A percentile compares a stretch with the other conserved stretches of the same genome.
Conservation (phyloP, 148 eudicot species). For the Rhododendron vialii region DNA sequence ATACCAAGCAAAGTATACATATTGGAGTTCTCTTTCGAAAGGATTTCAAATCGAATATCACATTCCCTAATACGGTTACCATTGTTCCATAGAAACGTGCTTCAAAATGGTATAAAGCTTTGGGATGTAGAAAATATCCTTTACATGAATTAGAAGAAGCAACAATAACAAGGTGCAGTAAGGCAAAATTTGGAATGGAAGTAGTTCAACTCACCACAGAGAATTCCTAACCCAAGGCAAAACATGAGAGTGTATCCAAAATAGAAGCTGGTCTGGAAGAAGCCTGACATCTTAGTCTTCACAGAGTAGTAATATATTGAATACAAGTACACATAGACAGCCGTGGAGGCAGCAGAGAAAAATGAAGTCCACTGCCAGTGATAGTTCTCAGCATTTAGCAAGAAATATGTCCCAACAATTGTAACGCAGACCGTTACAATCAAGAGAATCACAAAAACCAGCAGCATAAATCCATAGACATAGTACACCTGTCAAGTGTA, state of each 20-base stretch:
- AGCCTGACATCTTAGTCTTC: constrained; percentile 95
- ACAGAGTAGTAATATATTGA: constrained; percentile 82
- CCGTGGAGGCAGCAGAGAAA: constrained; percentile 89
- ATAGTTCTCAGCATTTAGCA: constrained; percentile 96
- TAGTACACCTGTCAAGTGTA: constrained; percentile 73
- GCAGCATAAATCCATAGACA: constrained; percentile 90
- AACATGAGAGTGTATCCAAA: constrained; percentile 86
- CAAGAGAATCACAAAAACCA: constrained; percentile 79
- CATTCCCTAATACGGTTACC: neutral
- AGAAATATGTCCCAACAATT: constrained; percentile 93
- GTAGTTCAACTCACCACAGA: constrained; percentile 58
- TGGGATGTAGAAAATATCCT: neutral
- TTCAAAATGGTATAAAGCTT: neutral
- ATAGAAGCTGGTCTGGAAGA: constrained; percentile 99
- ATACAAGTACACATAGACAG: constrained; percentile 79
- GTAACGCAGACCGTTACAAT: constrained; percentile 96
- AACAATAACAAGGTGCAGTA: neutral
- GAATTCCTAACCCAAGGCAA: constrained; percentile 80
- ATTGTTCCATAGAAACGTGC: neutral
- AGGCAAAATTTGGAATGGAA: neutral
- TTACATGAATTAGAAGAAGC: neutral
- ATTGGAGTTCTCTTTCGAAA: neutral
- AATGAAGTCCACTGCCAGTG: constrained; percentile 98
- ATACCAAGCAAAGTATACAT: neutral
- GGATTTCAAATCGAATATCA: constrained; percentile 1